A percentile compares a stretch with the other conserved stretches of the same genome.
Conservation (phyloP, 1,284 basidiomycete genomes). For the Rhodotorula sp. region DNA sequence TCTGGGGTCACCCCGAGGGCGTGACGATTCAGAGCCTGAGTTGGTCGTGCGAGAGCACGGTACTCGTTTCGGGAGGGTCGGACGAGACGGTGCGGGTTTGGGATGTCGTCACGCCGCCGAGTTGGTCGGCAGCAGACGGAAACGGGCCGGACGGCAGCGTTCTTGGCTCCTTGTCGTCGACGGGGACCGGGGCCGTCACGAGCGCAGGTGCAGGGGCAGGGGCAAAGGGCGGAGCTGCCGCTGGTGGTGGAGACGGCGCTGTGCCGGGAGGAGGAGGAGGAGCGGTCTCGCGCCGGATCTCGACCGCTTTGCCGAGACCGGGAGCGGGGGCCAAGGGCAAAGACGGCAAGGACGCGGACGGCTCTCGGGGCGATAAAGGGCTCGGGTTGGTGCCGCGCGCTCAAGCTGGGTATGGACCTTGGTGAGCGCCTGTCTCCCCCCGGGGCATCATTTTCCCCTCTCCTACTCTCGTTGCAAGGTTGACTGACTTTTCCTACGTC, state of each 20-base stretch:
- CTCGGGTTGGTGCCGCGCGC: slow-evolving; percentile 1
- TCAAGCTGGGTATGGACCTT: slow-evolving; percentile 2
- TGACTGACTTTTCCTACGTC: background rate
- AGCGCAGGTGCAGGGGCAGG: background rate
- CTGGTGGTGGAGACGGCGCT: slow-evolving; percentile 41
- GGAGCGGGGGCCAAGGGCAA: slow-evolving; percentile 1
- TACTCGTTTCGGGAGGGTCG: slow-evolving; percentile 83
- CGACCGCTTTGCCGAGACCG: background rate
- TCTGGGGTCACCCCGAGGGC: slow-evolving; percentile 75
- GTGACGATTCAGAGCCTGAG: slow-evolving; percentile 83
- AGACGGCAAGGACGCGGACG: slow-evolving; percentile 8
- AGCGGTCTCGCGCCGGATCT: background rate
- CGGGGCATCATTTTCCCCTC: too few species aligned
- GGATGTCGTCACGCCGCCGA: slow-evolving; percentile 72
- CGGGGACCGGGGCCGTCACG: background rate
- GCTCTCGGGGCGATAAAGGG: background rate
- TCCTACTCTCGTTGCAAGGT: slow-evolving; percentile 9
- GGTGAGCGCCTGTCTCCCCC: slow-evolving; percentile 12
- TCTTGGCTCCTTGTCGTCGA: background rate
- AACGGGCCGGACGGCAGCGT: slow-evolving; percentile 6
- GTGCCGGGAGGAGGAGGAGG: slow-evolving; percentile 56
- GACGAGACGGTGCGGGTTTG: slow-evolving; percentile 96
- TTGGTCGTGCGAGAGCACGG: slow-evolving; percentile 84
- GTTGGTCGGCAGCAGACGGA: slow-evolving; percentile 24
- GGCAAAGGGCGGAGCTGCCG: slow-evolving; percentile 41